Base-by-base conservation (phyloP, 2,329 filamentous ascomycete genomes). In the Orbilia brochopaga region DNA sequence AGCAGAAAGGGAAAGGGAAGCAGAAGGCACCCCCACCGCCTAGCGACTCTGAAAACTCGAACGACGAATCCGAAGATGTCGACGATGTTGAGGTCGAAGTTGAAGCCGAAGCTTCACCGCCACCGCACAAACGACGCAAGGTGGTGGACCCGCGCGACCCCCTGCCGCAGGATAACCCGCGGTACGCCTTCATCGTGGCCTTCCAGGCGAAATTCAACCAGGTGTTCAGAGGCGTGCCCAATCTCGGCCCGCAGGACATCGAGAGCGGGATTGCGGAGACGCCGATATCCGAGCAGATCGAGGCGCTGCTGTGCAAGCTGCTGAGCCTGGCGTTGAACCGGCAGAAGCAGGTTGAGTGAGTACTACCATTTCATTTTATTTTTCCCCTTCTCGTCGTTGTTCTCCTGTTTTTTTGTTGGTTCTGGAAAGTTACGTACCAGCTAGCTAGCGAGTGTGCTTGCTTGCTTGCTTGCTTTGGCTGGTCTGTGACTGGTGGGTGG, bases 331-430 rank as follows among this genome's bases (percentile, higher is more conserved):
- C 97, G 62, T 84, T 99, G 77, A 99, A 99, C 80, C 88, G 94
- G 80, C 97, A 99, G 83, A 96, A 99, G 79, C 92, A 96, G 81
- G 90, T 97, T 79, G 96, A 99, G 94, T 97, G 86, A 81, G 91
- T 82, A 75, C 44, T 48, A 15, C 6, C n/a, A 15, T 27, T 24
- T 52, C 23, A 21, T 51, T 53, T 32, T 27, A 13, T 17, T 40
- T 46, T 52, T 19, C 35, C 44, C 46, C 53, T 48, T 56, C 32
- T 32, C 54, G 7, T n/a, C 17, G 15, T 32, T 17, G 35, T 48
- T 3, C n/a, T 42, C 3, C n/a, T 51, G 56, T 57, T 58, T 42
- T n/a, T 48, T 51, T 35, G 24, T 53, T 54, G 52, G 44, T 52
- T 32, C 27, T 13, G 27, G 15, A 8, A 1, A 2, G n/a, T 19